phyloP scores from a whole-genome alignment of 1,284 basidiomycete species.

The Tilletia setariae region DNA sequence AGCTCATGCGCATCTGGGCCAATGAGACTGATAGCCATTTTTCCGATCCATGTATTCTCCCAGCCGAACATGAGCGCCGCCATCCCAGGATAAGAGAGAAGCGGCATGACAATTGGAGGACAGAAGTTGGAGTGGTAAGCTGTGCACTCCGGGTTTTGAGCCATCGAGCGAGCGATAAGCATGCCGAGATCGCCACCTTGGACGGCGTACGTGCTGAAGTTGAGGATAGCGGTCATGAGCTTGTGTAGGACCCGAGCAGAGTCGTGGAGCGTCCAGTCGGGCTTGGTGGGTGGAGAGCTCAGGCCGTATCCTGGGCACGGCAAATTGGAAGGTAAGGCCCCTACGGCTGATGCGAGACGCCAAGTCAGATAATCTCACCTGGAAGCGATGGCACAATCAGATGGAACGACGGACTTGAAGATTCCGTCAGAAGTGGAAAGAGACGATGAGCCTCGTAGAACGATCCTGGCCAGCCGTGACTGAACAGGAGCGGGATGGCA shows the following conservation, averaged over 20 bases:
- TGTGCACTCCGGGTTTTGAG: conserved; percentile 34
- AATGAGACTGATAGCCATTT: background rate
- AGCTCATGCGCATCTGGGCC: background rate
- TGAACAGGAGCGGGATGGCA: conserved; percentile 43
- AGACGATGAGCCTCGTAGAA: conserved; percentile 35
- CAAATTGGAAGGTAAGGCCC: background rate
- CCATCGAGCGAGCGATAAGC: conserved; percentile 32
- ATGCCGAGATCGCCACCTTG: conserved; percentile 47
- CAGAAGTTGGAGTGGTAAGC: conserved; percentile 38
- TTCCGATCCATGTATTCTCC: background rate
- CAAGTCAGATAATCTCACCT: background rate
- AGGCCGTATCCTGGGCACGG: conserved; percentile 30
- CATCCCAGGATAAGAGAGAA: conserved; percentile 25
- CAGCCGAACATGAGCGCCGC: conserved; percentile 22
- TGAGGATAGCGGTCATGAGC: conserved; percentile 39
- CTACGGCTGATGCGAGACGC: background rate
- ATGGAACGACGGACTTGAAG: conserved; percentile 30
- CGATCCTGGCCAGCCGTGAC: conserved; percentile 43
- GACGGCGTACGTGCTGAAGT: conserved; percentile 33
- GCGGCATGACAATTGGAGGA: conserved; percentile 25
- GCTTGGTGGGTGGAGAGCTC: conserved; percentile 28
- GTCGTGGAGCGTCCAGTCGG: conserved; percentile 34
- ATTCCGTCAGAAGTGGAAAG: conserved; percentile 21
- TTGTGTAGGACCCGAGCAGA: conserved; percentile 34
- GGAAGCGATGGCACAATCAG: conserved; percentile 44